Percentiles rank a stretch among this genome's conserved stretches.
phyloP scores from a whole-genome alignment of 139 green algal species.

The Edaphochlamys debaryana region DNA sequence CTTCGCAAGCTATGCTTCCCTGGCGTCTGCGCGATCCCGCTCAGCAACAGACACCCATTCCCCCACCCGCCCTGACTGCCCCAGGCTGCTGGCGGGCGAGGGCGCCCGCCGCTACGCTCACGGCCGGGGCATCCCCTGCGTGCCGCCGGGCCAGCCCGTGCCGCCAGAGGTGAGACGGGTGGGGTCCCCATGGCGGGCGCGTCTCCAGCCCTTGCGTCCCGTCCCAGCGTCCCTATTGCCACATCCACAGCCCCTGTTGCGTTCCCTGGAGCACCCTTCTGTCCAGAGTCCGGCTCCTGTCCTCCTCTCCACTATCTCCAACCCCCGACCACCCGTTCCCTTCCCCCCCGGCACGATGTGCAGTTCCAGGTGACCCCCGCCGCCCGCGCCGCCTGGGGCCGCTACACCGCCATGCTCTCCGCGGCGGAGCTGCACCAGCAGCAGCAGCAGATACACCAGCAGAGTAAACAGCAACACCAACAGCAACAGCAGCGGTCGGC shows the following conservation, averaged over 20 bases:
- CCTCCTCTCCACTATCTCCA: too few species aligned
- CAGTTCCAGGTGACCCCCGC: slow-evolving; percentile 65
- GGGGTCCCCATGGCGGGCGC: neutral
- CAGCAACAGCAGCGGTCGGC: too few species aligned
- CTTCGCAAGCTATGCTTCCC: too few species aligned
- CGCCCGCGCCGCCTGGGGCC: slow-evolving; percentile 52
- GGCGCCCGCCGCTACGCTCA: slow-evolving; percentile 69
- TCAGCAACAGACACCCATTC: too few species aligned
- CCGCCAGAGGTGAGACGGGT: neutral
- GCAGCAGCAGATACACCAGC: neutral
- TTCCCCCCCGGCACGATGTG: neutral
- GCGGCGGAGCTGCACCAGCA: slow-evolving; percentile 2
- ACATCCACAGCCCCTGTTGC: too few species aligned
- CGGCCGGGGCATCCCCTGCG: slow-evolving; percentile 49
- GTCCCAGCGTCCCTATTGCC: too few species aligned
- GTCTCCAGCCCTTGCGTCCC: too few species aligned
- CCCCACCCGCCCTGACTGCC: neutral
- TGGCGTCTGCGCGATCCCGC: too few species aligned
- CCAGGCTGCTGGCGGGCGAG: slow-evolving; percentile 80
- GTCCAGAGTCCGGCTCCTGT: too few species aligned
- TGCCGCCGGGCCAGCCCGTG: neutral
- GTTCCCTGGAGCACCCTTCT: too few species aligned
- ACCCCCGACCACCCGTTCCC: neutral
- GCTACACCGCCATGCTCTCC: slow-evolving; percentile 70
- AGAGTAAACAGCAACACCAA: too few species aligned